Evolutionary conservation across 1,284 basidiomycete species (phyloP).

Genomic region (Boletellus deceptivus): DNA sequence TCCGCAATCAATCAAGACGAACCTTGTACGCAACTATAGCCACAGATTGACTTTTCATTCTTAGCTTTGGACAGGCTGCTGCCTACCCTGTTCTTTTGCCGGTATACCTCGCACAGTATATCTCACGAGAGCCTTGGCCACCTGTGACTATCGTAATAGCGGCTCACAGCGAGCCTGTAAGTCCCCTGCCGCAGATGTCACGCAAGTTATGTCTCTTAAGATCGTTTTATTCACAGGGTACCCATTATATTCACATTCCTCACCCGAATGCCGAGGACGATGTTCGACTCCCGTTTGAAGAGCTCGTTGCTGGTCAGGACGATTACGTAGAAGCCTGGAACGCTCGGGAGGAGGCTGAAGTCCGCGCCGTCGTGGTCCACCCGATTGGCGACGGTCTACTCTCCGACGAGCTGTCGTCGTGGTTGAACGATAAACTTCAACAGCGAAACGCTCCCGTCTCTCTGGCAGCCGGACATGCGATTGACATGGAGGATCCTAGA

Average conservation of each 20-base stretch:
- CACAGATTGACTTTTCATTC: not conserved
- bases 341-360: conserved; percentile 20
- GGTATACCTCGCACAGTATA: conserved; percentile 38
- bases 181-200: conserved; percentile 5
- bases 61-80: conserved; percentile 32
- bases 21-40: conserved; percentile 29
- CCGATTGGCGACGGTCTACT: conserved; percentile 13
- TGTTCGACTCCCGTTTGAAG: conserved; percentile 28
- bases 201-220: not conserved
- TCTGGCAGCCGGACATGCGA: conserved; percentile 9
- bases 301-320: conserved; percentile 23
- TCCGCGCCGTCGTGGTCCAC: conserved; percentile 18
- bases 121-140: conserved; percentile 26
- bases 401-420: conserved; percentile 25
- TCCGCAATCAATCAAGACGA: conserved; percentile 33
- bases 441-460: conserved; percentile 20
- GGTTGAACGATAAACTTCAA: conserved; percentile 30
- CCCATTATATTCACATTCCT: conserved; percentile 32
- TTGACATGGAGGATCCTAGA: conserved; percentile 39
- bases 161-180: conserved; percentile 31
- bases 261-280: conserved; percentile 18
- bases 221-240: conserved; percentile 16
- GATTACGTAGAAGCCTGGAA: conserved; percentile 27
- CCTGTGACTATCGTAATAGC: conserved; percentile 36
- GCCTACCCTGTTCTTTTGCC: conserved; percentile 45